Conservation (phyloP, 306 rosid genomes). For the Fagus sylvatica region DNA sequence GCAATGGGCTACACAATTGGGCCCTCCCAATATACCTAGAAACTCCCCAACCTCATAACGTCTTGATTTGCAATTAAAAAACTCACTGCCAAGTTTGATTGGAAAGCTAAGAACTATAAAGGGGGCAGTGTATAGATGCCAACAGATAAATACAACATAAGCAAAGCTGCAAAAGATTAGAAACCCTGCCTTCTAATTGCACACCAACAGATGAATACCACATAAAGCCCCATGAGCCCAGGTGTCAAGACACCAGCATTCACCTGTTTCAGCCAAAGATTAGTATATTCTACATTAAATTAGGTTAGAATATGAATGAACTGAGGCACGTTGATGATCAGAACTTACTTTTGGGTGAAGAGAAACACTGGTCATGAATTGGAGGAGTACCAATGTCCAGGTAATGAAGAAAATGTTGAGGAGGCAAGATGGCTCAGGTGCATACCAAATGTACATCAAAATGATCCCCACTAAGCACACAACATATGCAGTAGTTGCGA, state of each 20-base stretch:
- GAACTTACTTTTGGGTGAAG: constrained; percentile 81
- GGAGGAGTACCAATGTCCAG: constrained; percentile 88
- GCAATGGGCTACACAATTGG: background rate
- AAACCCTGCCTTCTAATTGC: constrained; percentile 79
- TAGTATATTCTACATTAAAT: constrained; percentile 14
- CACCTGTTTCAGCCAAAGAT: constrained; percentile 53
- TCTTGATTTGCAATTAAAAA: background rate
- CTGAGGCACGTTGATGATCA: background rate
- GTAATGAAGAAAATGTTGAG: constrained; percentile 91
- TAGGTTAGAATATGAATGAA: constrained; percentile 15
- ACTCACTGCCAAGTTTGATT: background rate
- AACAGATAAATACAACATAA: background rate
- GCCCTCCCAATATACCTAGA: background rate
- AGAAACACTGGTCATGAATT: constrained; percentile 91
- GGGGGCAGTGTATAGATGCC: background rate
- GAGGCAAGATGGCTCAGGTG: constrained; percentile 81
- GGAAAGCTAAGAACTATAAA: background rate
- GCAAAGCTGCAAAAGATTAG: constrained; percentile 14
- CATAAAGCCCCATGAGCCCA: constrained; percentile 96
- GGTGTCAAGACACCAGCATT: constrained; percentile 85
- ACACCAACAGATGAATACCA: constrained; percentile 93
- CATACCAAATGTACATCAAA: constrained; percentile 92
- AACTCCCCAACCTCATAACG: background rate
- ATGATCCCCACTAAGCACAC: constrained; percentile 76
- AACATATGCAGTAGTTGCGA: constrained; percentile 70